Evolutionary conservation across 2,329 filamentous ascomycete species (phyloP), one percentile per base, ranked within the genome.

Genomic region (Eutypella sp.): DNA sequence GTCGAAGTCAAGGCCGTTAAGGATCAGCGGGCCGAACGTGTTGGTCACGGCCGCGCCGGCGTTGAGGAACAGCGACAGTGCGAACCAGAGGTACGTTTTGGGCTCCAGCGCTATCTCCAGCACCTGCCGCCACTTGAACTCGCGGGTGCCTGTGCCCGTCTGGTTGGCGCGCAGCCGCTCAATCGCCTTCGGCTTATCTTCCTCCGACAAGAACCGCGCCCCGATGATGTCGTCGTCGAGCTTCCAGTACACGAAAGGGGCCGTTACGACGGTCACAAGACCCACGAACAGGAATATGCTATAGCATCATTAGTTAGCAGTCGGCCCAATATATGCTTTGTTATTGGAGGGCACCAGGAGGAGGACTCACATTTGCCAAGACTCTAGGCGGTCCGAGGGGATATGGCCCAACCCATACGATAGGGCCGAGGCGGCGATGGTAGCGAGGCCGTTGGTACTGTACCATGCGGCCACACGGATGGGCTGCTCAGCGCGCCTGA

Each of bases 131-230:
- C 73, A 69, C 51, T 85, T 85, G 61, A 84, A 85, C 45, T 85
- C 74, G 57, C 80, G 79, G 48, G 80, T 84, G 2, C 82, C 83
- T n/a, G 85, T 82, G 1, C 86, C 86, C 41, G 86, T 86, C 58
- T 87, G 79, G 56, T 91, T 90, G 18, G 79, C 71, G 0, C 85
- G 73, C 5, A 90, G 79, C 0, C 87, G 75, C 50, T 87, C 86
- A 25, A 89, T 68, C 0, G 83, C 84, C 31, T 87, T 71, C 0
- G 79, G 61, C 11, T 79, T 78, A 50, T 92, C 87, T 33, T 79
- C 71, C 36, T 82, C 75, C 10, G 72, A 83, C 18, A 92, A 58
- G 51, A 78, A 79, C 2, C 74, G 67, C 0, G 75, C 75, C 0
- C 75, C 74, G 0, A 71, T 59, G 16, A 84, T 73, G 51, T 82